Evolutionary conservation across 306 rosid species (phyloP), one percentile per base, ranked within the genome.

Genomic region (Glycine latifolia): DNA sequence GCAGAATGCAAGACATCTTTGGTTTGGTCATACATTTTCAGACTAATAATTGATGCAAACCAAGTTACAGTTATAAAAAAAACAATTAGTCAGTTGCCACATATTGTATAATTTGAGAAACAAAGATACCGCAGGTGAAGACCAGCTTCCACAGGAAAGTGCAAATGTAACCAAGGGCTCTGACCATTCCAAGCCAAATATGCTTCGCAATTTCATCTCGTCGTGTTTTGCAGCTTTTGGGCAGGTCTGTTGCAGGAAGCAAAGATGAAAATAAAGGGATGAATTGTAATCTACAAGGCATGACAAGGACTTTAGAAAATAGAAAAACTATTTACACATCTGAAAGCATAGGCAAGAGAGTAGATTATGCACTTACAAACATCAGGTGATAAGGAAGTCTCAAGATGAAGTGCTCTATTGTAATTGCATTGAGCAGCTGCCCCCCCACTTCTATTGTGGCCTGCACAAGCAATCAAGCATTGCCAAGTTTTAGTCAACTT

Each of bases 111-210:
- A 59, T 48, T 33, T n/a, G 65, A 72, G 83, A 63, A 49, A 53
- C 93, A 6, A 43, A 43, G 92, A 82, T 90, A 94, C 98, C 6
- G 91, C 93, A 31, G 98, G 97, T 72, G 97, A 94, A 65, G 98
- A 94, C 98, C 98, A 91, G 86, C 97, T 90, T 87, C 97, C 98
- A 33, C 98, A 94, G 17, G 93, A 91, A 68, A 94, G 97, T 17
- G 98, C 97, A 81, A 94, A 94, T 50, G 97, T 90, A 79, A 94
- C 97, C 87, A 94, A 87, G 14, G 98, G 94, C 85, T 94, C 98
- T 6, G 94, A 89, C 93, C 92, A 90, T 77, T 94, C 94, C 86
- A 91, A 90, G 62, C 98, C 98, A n/a, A 91, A 91, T 78, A 85
- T 60, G 50, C 90, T 92, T 37, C 90, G 86, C 47, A 91, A 91